These are phyloP conservation scores for Diatrype stigma DNA, from an alignment of 2,329 filamentous ascomycete species.

Conservation along the genomic window DNA sequence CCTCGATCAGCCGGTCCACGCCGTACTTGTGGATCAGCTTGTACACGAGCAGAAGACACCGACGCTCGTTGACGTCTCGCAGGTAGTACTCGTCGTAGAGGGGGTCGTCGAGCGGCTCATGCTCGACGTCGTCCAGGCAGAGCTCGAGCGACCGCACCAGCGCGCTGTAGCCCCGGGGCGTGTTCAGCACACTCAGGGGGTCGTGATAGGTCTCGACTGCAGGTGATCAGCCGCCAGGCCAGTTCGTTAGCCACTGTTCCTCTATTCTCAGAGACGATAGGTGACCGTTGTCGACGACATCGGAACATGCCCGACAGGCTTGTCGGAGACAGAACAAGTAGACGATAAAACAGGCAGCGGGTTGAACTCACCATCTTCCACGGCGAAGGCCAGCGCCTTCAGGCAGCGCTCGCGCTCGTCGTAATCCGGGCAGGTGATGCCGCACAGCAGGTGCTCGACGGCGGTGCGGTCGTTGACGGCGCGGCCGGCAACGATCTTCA, in stretches of 20 bases:
- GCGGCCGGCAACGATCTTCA: constrained; percentile 53
- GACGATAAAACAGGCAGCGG: constrained; percentile 8
- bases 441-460: constrained; percentile 49
- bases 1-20: constrained; percentile 53
- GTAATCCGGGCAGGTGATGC: constrained; percentile 56
- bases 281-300: no score
- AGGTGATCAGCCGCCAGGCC: no score
- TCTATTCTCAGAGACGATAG: no score
- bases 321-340: no score
- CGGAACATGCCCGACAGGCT: no score
- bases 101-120: constrained; percentile 48
- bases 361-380: constrained; percentile 42
- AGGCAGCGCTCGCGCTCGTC: constrained; percentile 55
- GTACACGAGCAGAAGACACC: constrained; percentile 53
- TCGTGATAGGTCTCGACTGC: constrained; percentile 27
- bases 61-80: constrained; percentile 57
- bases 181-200: constrained; percentile 45
- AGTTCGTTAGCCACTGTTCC: no score
- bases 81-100: constrained; percentile 61
- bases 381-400: constrained; percentile 52
- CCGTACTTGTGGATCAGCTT: constrained; percentile 59
- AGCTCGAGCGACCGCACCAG: constrained; percentile 58
- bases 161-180: constrained; percentile 48
- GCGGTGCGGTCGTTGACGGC: constrained; percentile 55
- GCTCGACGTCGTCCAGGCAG: constrained; percentile 45